Base-by-base conservation (phyloP, 2,329 filamentous ascomycete species). In the Trichoderma koningii region DNA sequence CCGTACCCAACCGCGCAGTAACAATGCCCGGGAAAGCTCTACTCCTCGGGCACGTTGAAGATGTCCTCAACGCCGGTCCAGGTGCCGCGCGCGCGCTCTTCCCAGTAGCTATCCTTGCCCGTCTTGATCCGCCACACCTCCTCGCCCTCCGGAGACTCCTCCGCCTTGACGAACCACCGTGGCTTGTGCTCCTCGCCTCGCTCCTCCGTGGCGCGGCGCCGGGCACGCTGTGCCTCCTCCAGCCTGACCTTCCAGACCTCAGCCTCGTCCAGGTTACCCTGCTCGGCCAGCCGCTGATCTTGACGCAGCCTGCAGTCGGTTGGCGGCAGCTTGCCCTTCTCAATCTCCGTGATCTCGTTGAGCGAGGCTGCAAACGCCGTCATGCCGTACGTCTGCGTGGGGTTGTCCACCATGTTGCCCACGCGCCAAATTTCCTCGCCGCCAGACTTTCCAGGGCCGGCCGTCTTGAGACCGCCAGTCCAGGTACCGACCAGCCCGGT, bases 81-180 rank as follows among this genome's bases (percentile, higher is more conserved):
- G 64, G 81, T 81, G 1, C 88, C 88, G 68, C 80, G 85, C 3
- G 82, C 83, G 67, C 94, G 85, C 77, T 92, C 89, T 74, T 97
- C 93, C 95, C 95, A 99, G 78, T 99, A 99, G 9, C 92, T 89
- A 19, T 96, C 92, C 77, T 89, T 93, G 21, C 93, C 92, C 3
- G 82, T 81, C 79, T 89, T 95, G 68, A 97, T 76, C 71, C 87
- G 85, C 91, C 91, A 91, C 12, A 89, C 82, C 73, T 90, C 87
- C 73, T 90, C 88, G 4, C 84, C 85, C 55, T 85, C 83, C 15
- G 79, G 78, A 2, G 78, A 80, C 26, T 84, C 82, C n/a, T 83
- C 81, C 9, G 90, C 87, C 77, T 85, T 89, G 60, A 87, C 85
- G 74, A 99, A 99, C 93, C 94, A 99, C 69, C 85, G 84, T 6